Conservation (phyloP, 805 yeast genomes). For the Kurtzmaniella cleridarum region DNA sequence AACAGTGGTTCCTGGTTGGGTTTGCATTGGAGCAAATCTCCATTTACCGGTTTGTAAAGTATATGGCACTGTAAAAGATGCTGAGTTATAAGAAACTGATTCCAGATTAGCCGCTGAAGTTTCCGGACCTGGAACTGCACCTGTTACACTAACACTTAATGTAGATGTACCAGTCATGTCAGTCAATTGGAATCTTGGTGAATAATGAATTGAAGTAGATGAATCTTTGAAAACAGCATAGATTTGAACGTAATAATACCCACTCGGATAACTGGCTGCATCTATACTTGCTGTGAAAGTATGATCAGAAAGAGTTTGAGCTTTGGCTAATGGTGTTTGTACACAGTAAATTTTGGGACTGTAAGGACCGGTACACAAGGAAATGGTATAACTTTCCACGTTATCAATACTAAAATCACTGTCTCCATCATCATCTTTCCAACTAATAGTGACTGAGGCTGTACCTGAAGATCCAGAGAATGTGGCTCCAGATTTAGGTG, state of each 20-base stretch:
- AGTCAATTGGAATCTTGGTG: conserved; percentile 56
- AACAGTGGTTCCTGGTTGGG: conserved; percentile 70
- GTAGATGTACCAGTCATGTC: conserved; percentile 72
- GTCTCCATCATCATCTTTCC: conserved; percentile 50
- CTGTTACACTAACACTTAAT: conserved; percentile 30
- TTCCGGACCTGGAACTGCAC: conserved; percentile 37
- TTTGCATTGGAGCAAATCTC: conserved; percentile 89
- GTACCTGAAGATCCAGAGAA: conserved; percentile 35
- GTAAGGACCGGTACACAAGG: conserved; percentile 69
- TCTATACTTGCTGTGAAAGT: conserved; percentile 42
- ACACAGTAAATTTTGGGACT: conserved; percentile 42
- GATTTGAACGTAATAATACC: conserved; percentile 70
- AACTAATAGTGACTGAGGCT: conserved; percentile 24
- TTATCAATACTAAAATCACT: conserved; percentile 39
- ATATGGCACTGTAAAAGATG: conserved; percentile 66
- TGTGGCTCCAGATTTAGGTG: conserved; percentile 36
- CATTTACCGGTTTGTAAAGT: conserved; percentile 72
- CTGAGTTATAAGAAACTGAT: conserved; percentile 19
- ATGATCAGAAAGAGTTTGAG: conserved; percentile 17
- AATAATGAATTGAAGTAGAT: conserved; percentile 58
- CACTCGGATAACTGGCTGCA: conserved; percentile 48
- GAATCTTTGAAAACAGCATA: conserved; percentile 38
- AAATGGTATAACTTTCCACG: conserved; percentile 43
- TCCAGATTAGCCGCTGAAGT: conserved; percentile 25
- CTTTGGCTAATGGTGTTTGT: conserved; percentile 15